Percentiles rank a stretch among this genome's conserved stretches.
Conservation (phyloP, 306 rosid genomes). For the Vachellia collinsii region DNA sequence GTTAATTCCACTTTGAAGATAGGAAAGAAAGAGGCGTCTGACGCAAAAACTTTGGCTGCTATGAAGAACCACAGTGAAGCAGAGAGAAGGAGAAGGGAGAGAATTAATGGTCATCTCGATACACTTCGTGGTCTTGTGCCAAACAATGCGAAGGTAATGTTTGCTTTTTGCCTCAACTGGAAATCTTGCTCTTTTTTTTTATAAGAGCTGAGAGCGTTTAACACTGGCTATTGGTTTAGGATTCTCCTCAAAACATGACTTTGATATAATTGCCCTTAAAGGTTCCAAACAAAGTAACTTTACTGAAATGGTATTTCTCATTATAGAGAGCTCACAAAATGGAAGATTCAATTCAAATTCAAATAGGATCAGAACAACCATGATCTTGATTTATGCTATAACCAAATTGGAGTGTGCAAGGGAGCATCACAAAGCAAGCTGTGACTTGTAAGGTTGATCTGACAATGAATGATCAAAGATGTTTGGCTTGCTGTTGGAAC, state of each 20-base stretch:
- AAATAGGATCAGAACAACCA: not conserved
- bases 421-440: not conserved
- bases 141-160: constrained; percentile 54
- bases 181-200: not conserved
- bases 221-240: not conserved
- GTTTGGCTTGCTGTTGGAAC: not conserved
- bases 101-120: constrained; percentile 69
- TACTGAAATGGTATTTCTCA: not conserved
- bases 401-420: not conserved
- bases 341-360: not conserved
- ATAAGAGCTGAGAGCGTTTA: not conserved
- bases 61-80: constrained; percentile 80
- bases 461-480: not conserved
- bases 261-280: not conserved
- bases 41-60: constrained; percentile 64
- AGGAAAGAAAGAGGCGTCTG: constrained; percentile 51
- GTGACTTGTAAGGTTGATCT: not conserved
- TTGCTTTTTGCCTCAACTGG: not conserved
- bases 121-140: constrained; percentile 71
- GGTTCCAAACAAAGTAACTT: not conserved
- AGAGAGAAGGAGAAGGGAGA: constrained; percentile 73
- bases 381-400: not conserved
- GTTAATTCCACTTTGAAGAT: constrained; percentile 46
- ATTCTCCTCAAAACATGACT: not conserved
- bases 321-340: not conserved